Base-by-base conservation (phyloP, 495 filamentous ascomycete species). In the Recurvomyces mirabilis region DNA sequence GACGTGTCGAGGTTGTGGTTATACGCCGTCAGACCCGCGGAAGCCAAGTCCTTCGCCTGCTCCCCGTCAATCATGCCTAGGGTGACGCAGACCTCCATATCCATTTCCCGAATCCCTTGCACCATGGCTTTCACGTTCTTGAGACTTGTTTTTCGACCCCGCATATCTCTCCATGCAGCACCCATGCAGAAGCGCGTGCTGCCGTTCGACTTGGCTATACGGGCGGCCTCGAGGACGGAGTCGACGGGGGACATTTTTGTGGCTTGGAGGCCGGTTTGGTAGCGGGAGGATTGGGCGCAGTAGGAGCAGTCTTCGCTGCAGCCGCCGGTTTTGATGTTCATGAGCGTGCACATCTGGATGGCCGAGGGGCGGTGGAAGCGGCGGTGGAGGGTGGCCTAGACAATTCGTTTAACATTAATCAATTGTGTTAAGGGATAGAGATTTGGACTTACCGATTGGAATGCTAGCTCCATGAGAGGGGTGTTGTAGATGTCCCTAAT, bases 251-350 rank as follows among this genome's bases (percentile, higher is more conserved):
- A 75, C 65, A 88, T 73, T 51, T 84, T 84, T 35, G 80, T 81
- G 5, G 84, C 82, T 54, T 81, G 73, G 11, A 89, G 68, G 9
- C 84, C 84, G 3, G 84, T 89, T 35, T 75, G 60, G 68, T 93
- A 78, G 31, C 81, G 78, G 14, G 79, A 83, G 7, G 83, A 87
- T 60, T 93, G 85, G 6, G 85, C 83, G 61, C 85, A 93, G 70
- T 89, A 93, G 22, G 77, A 81, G 59, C 85, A 93, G 65, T 93
- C 85, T 60, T 89, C 85, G 56, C 72, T 78, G 62, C 85, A 93
- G 20, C 85, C 85, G 36, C 85, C 85, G n/a, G 84, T 89, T 53
- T 91, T 93, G 71, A 93, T 93, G 70, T 87, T 89, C 80, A 89
- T 87, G 41, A 93, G 68, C 1, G 85, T 93, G 68, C 85, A 89